Evolutionary conservation across 164 flowering plant genomes (phyloP).

Genomic region (Tinospora cordifolia): DNA sequence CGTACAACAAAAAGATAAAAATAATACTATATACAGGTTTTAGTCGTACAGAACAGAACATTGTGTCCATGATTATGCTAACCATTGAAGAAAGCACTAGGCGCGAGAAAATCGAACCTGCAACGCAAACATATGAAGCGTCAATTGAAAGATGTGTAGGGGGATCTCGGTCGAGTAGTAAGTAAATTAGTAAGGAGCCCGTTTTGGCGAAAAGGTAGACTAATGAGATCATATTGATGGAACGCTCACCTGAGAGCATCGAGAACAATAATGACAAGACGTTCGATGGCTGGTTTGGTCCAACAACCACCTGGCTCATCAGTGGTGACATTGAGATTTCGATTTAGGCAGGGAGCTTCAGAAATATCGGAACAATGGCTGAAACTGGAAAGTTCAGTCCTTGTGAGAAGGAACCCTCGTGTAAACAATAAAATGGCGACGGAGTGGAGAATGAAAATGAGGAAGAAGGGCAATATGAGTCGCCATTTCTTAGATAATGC

Average conservation of each 20-base stretch:
- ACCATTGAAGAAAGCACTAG: constrained; percentile 73
- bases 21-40: too few species aligned
- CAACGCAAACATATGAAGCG: not conserved
- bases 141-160: not conserved
- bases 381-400: constrained; percentile 74
- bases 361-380: constrained; percentile 64
- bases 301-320: constrained; percentile 35
- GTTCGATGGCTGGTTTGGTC: constrained; percentile 72
- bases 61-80: constrained; percentile 5
- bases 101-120: constrained; percentile 96
- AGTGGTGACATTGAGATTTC: constrained; percentile 5
- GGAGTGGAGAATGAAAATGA: constrained; percentile 41
- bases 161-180: too few species aligned
- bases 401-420: constrained; percentile 81
- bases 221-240: not conserved
- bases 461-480: constrained; percentile 31
- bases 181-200: too few species aligned
- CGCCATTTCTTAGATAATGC: constrained; percentile 18
- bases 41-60: too few species aligned
- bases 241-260: constrained; percentile 70
- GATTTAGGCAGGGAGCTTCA: constrained; percentile 45
- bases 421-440: constrained; percentile 66
- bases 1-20: too few species aligned
- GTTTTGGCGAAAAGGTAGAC: not conserved
- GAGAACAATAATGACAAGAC: constrained; percentile 71